Evolutionary conservation across 176 grass and related monocot genomes (phyloP), one percentile per base, ranked within the genome.

Genomic region (Hsuehochloa calcarea): DNA sequence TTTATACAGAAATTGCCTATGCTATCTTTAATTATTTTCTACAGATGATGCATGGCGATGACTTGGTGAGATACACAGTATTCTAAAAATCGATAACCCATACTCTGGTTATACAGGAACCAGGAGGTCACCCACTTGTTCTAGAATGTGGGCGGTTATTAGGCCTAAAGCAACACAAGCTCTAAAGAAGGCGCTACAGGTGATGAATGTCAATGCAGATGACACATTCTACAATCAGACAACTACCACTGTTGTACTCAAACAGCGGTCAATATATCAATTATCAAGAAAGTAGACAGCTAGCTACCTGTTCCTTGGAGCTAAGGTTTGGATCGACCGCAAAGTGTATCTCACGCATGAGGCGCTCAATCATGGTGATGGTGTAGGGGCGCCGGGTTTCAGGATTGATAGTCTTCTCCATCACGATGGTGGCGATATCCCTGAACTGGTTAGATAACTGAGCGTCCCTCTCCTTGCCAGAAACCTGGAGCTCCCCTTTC

Each of bases 331-430:
- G 44, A 51, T 80, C 77, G 17, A 80, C 77, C 0, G 89, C 89
- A 19, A 95, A 98, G 72, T 98, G 96, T 70, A 92, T 93, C 11
- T 98, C 96, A 74, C 93, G 96, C 96, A 98, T 93, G 69, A 98
- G 80, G 60, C 93, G 82, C 87, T 98, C 96, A 10, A 95, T 93
- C 96, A 98, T 98, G 54, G 85, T 95, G 75, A 98, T 93, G 64
- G 96, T 98, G 85, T 93, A 98, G 65, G 96, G 96, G 40, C 85
- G 87, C 6, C 91, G 75, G 27, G 96, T 98, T 19, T 95, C 89
- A 1, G 96, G 72, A 76, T 87, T 92, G 79, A 98, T 93, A 13
- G 96, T 98, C 87, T 98, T 98, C 70, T 98, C 90, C 93, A 98
- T 95, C 19, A 98, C 87, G 25, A 95, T 98, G 43, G 96, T 98